Evolutionary conservation across 441 rosid species (phyloP).

Genomic region (Brassica balearica): DNA sequence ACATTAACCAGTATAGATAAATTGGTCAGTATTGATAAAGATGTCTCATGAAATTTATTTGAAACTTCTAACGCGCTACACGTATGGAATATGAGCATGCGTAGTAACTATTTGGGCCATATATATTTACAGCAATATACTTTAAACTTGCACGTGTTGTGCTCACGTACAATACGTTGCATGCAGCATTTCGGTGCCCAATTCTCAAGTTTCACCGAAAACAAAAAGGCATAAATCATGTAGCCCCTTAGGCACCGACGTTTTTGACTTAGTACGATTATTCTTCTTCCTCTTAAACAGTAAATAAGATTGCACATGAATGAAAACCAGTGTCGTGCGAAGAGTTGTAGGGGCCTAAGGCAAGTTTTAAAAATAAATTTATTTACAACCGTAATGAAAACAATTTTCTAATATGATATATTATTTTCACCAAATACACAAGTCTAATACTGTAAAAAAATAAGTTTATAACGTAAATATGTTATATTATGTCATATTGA

Average conservation of each 20-base stretch:
- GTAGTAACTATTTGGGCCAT: constrained; percentile 1
- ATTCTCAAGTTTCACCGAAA: constrained; percentile 6
- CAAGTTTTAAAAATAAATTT: too few relatives aligned
- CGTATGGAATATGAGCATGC: neutral
- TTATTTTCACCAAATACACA: too few relatives aligned
- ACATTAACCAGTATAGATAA: neutral
- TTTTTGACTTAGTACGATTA: neutral
- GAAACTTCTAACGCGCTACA: constrained; percentile 5
- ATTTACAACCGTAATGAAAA: too few relatives aligned
- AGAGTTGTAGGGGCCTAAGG: too few relatives aligned
- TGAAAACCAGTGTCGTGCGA: neutral
- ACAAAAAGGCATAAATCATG: neutral
- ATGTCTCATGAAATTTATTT: neutral
- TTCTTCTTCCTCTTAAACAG: neutral
- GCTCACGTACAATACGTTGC: constrained; percentile 6
- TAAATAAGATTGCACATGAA: constrained; percentile 5
- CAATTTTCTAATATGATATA: too few relatives aligned
- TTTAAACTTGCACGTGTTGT: constrained; percentile 18
- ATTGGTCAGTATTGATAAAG: neutral
- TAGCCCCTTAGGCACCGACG: constrained; percentile 35
- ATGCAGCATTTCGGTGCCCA: constrained; percentile 34
- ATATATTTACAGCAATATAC: neutral
- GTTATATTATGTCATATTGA: too few relatives aligned
- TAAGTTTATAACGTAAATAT: too few relatives aligned
- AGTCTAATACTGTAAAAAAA: too few relatives aligned